phyloP scores from a whole-genome alignment of 2,329 filamentous ascomycete species.

The Pestalotiopsis sp. region DNA sequence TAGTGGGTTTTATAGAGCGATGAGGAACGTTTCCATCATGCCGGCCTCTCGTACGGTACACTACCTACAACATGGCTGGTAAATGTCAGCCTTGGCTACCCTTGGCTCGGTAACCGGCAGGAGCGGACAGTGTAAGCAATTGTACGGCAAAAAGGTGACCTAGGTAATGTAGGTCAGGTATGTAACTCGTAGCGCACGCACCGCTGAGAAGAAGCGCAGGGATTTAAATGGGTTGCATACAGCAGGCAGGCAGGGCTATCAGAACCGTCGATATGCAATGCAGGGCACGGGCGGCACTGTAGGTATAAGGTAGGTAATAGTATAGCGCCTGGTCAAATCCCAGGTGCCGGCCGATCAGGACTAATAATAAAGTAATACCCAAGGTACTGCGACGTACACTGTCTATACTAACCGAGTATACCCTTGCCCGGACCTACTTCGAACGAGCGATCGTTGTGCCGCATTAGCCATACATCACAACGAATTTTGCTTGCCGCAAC shows the following conservation, averaged over 20 bases:
- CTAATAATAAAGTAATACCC: not conserved
- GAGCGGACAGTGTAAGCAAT: not conserved
- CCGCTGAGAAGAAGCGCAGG: not conserved
- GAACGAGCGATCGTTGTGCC: too few relatives aligned
- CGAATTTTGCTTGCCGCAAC: too few relatives aligned
- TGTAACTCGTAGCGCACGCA: not conserved
- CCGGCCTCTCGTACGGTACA: not conserved
- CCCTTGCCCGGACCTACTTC: too few relatives aligned
- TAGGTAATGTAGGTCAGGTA: not conserved
- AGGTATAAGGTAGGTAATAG: too few relatives aligned
- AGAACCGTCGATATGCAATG: not conserved
- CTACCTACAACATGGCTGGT: not conserved
- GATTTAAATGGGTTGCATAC: not conserved
- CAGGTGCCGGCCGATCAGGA: not conserved
- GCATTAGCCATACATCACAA: too few relatives aligned
- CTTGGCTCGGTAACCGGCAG: constrained; percentile 1
- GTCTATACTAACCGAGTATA: too few relatives aligned
- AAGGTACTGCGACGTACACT: too few relatives aligned
- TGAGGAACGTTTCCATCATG: not conserved
- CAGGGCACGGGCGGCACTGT: not conserved
- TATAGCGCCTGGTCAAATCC: not conserved
- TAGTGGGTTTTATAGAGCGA: too few relatives aligned
- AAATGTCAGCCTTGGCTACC: constrained; percentile 1
- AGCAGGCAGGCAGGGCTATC: not conserved
- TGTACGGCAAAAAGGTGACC: not conserved